Percentiles rank a stretch among this genome's conserved stretches.
These are phyloP conservation scores for Amphichorda felina DNA, from an alignment of 2,329 filamentous ascomycete genomes.

Conservation along the genomic window DNA sequence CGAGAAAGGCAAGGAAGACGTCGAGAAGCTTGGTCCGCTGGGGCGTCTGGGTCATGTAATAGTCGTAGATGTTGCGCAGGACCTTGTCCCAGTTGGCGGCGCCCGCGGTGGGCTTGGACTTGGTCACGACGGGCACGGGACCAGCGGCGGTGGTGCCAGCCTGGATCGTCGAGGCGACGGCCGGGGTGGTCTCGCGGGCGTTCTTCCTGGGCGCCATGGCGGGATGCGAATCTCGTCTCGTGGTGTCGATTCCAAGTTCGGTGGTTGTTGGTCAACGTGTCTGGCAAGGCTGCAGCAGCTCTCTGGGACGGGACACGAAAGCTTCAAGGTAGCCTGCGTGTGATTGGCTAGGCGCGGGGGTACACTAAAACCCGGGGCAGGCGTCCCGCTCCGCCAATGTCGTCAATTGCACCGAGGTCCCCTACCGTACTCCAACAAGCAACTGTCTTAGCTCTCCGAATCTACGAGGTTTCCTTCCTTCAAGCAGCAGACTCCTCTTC, in stretches of 20 bases:
- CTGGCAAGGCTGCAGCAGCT: too few species aligned
- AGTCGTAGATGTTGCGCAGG: slow-evolving; percentile 56
- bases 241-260: neutral
- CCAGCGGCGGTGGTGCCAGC: slow-evolving; percentile 14
- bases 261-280: neutral
- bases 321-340: slow-evolving; percentile 14
- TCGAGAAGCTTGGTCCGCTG: slow-evolving; percentile 90
- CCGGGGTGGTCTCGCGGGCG: slow-evolving; percentile 12
- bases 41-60: slow-evolving; percentile 71
- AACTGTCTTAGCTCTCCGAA: too few species aligned
- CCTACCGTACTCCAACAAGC: neutral
- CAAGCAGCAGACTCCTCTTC: neutral
- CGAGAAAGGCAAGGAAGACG: slow-evolving; percentile 78
- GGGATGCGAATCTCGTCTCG: neutral
- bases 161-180: slow-evolving; percentile 19
- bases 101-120: slow-evolving; percentile 7
- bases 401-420: neutral
- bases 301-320: slow-evolving; percentile 21
- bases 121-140: slow-evolving; percentile 9
- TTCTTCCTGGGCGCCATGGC: slow-evolving; percentile 41
- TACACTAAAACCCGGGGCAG: slow-evolving; percentile 6
- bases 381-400: neutral
- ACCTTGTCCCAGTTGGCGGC: slow-evolving; percentile 43
- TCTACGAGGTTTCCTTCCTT: too few species aligned
- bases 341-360: slow-evolving; percentile 17